Base-by-base conservation (phyloP, 2,329 filamentous ascomycete genomes). In the Magnaporthiopsis rhizophila region DNA sequence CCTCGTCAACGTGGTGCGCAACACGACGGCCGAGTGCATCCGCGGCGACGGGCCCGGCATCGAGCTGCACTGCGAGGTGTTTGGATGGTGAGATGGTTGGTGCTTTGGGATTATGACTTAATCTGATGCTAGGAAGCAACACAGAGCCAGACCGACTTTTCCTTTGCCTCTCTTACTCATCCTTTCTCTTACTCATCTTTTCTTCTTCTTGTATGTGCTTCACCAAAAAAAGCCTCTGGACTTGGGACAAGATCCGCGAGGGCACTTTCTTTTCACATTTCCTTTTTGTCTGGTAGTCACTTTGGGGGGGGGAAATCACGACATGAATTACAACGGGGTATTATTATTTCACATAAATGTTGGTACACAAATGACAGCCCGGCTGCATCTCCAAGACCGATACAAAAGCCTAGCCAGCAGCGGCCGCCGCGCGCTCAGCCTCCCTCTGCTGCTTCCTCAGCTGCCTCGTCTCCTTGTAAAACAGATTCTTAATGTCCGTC, bases 31-130 rank as follows among this genome's bases (percentile, higher is more conserved):
- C 3, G 72, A 71, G 36, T 75, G 75, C 67, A 81, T 83, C 50
- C 72, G 70, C 1, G 71, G 74, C 1, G 73, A 75, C 30, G 81
- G 81, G 3, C 79, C 81, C 1, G 78, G 76, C 34, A 75, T 83
- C n/a, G 80, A 82, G 69, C 72, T 83, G 60, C 80, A 83, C 68
- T 80, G 77, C 66, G 81, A 83, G 69, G 75, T 80, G 69, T 81
- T 82, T 66, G 77, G 77, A 2, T 80, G 79, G 79, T 80, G 61
- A 70, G 32, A 34, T 34, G 32, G 32, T 34, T 34, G 9, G 9
- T 34, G 32, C 9, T 34, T 34, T 34, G n/a, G n/a, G n/a, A n/a
- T n/a, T n/a, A n/a, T n/a, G n/a, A n/a, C n/a, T n/a, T n/a, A n/a
- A n/a, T n/a, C n/a, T n/a, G n/a, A n/a, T n/a, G n/a, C n/a, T n/a